phyloP scores from a whole-genome alignment of 805 yeast species.

The Suhomyces pyralidae region DNA sequence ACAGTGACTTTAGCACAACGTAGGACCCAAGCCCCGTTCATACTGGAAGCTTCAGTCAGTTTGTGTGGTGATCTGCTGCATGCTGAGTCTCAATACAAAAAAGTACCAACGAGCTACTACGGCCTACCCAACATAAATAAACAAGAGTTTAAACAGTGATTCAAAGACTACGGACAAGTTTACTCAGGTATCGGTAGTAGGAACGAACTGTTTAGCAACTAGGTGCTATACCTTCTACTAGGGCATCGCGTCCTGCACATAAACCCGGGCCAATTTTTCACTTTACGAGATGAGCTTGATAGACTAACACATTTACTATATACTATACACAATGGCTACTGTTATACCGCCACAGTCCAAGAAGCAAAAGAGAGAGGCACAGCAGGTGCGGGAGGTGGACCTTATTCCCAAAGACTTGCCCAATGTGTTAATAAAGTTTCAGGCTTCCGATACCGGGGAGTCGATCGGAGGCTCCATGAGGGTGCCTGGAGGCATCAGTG shows the following conservation, averaged over 20 bases:
- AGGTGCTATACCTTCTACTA: no score
- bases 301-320: not conserved
- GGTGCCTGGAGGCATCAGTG: slow-evolving; percentile 87
- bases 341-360: slow-evolving; percentile 91
- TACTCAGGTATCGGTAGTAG: no score
- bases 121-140: no score
- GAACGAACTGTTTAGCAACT: no score
- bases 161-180: no score
- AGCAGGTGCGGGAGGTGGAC: slow-evolving; percentile 71
- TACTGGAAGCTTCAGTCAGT: no score
- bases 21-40: no score
- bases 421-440: slow-evolving; percentile 81
- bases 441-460: slow-evolving; percentile 92
- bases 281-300: not conserved
- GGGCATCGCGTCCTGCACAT: not conserved
- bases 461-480: slow-evolving; percentile 78
- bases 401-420: slow-evolving; percentile 77
- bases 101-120: no score
- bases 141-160: no score
- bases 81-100: no score
- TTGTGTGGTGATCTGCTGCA: no score
- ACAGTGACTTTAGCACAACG: no score
- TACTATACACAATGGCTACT: slow-evolving; percentile 71
- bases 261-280: slow-evolving; percentile 2
- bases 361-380: slow-evolving; percentile 80